Base-by-base conservation (phyloP, 1,284 basidiomycete genomes). In the Cutaneotrichosporon daszewskae region DNA sequence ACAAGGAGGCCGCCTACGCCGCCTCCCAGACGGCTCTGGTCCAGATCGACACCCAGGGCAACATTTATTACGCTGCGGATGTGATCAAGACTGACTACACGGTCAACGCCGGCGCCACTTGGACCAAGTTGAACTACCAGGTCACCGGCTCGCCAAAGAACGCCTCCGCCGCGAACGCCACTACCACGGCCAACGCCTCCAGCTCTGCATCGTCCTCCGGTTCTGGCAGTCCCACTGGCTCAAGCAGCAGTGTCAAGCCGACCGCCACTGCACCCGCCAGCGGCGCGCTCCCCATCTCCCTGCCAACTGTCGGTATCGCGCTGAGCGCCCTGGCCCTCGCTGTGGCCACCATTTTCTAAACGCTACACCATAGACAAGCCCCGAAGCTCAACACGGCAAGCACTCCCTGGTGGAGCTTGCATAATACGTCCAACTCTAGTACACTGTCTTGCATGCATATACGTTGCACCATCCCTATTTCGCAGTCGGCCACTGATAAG, bases 41-140 rank as follows among this genome's bases (percentile, higher is more conserved):
- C n/a, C 87, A 89, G 68, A 77, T 90, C 41, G 76, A 80, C 43
- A 78, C 79, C 26, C 72, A 75, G 16, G 86, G 85, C 33, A 71
- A 76, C 4, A 75, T 90, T 31, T 79, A 78, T 37, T 89, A 78
- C 74, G 70, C 89, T 29, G 74, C 81, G 1, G 84, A 81, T 68
- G 78, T 70, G 40, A 48, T 69, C 47, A 39, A 37, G 25, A 22
- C 45, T 20, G 57, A 60, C 40, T 75, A 77, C 53, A 55, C 55
- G 16, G 66, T 69, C 31, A 39, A 37, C 11, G 49, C 55, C 14
- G 40, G 53, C 17, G 61, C 66, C 6, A 50, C 53, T 19, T 73
- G 72, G 72, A 43, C 58, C 29, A 69, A 68, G 57, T 51, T 71
- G 50, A 51, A 52, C 37, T 72, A 70, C 53, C 17, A 47, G 43